phyloP scores from a whole-genome alignment of 2,329 filamentous ascomycete species.

The Lasiodiplodia sp. region DNA sequence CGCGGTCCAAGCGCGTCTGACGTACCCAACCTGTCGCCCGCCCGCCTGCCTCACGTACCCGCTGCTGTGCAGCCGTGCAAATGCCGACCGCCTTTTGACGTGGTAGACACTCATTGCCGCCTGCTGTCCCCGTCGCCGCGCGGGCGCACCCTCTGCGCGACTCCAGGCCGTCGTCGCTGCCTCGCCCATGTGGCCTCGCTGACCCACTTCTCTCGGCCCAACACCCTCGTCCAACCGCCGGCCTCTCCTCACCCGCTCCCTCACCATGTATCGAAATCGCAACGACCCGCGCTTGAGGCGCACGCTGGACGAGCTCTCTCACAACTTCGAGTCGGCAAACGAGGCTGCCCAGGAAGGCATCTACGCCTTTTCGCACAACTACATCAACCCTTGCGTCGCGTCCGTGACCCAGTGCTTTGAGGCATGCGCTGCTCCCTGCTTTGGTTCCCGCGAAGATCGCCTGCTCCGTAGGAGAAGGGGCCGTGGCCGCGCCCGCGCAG shows the following conservation, averaged over 20 bases:
- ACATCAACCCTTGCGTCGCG: constrained; percentile 80
- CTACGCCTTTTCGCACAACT: constrained; percentile 86
- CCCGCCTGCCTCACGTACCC: constrained; percentile 14
- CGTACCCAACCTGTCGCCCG: background rate
- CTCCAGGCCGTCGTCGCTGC: background rate
- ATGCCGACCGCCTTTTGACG: constrained; percentile 24
- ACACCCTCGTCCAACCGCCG: constrained; percentile 24
- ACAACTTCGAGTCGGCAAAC: constrained; percentile 88
- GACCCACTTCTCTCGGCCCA: constrained; percentile 29
- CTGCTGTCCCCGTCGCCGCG: background rate
- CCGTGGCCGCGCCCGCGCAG: constrained; percentile 67
- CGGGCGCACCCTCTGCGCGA: background rate
- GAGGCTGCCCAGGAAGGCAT: constrained; percentile 90
- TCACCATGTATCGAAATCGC: constrained; percentile 62
- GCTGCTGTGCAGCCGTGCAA: constrained; percentile 12
- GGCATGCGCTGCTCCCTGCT: constrained; percentile 72
- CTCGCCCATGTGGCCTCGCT: constrained; percentile 25
- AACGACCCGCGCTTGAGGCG: constrained; percentile 88
- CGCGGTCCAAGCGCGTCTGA: constrained; percentile 9
- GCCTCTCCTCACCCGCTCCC: constrained; percentile 26
- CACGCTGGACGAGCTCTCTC: constrained; percentile 89
- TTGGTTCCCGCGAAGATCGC: constrained; percentile 77
- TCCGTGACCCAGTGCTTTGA: constrained; percentile 72
- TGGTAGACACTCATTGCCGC: background rate
- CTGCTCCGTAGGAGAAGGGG: constrained; percentile 72